Percentiles rank a stretch among this genome's conserved stretches.
Evolutionary conservation across 768 basidiomycete species (phyloP).

Genomic region (Tylopilus cervinicoccineus): DNA sequence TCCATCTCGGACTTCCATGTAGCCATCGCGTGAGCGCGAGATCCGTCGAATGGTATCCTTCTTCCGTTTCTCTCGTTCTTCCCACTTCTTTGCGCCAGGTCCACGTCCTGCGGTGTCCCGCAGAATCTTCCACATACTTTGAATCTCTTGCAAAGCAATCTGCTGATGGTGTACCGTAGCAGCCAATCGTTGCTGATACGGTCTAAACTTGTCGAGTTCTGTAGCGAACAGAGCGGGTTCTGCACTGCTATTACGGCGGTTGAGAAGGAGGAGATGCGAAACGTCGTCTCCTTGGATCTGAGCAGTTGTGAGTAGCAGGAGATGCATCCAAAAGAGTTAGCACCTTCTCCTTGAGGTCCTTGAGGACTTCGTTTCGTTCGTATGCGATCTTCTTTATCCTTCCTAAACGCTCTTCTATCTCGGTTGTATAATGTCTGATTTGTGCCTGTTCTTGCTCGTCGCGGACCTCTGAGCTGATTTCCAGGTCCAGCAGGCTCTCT

Average conservation of each 20-base stretch:
- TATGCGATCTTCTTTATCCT: conserved; percentile 77
- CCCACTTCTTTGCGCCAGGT: conserved; percentile 73
- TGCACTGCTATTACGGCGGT: conserved; percentile 76
- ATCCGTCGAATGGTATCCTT: conserved; percentile 72
- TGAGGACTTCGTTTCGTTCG: conserved; percentile 83
- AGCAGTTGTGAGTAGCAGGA: background rate
- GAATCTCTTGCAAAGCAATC: conserved; percentile 67
- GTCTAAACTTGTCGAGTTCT: conserved; percentile 93
- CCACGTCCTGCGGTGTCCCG: conserved; percentile 73
- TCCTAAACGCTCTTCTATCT: conserved; percentile 76
- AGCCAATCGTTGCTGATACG: conserved; percentile 79
- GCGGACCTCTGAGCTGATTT: conserved; percentile 55
- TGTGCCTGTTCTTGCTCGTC: conserved; percentile 66
- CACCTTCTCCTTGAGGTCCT: conserved; percentile 96
- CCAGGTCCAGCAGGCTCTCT: conserved; percentile 67
- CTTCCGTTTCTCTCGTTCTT: conserved; percentile 76
- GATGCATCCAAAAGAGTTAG: background rate
- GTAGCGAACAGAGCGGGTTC: conserved; percentile 88
- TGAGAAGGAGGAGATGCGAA: conserved; percentile 88
- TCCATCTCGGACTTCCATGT: conserved; percentile 84
- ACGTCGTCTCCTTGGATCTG: conserved; percentile 96
- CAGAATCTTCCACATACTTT: conserved; percentile 67
- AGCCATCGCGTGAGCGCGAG: conserved; percentile 72
- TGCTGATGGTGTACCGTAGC: conserved; percentile 79
- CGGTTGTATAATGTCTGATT: conserved; percentile 60